Percentiles rank a stretch among this genome's conserved stretches.
These are phyloP conservation scores for Verbena officinalis DNA, from an alignment of 257 asterid species.

Conservation along the genomic window DNA sequence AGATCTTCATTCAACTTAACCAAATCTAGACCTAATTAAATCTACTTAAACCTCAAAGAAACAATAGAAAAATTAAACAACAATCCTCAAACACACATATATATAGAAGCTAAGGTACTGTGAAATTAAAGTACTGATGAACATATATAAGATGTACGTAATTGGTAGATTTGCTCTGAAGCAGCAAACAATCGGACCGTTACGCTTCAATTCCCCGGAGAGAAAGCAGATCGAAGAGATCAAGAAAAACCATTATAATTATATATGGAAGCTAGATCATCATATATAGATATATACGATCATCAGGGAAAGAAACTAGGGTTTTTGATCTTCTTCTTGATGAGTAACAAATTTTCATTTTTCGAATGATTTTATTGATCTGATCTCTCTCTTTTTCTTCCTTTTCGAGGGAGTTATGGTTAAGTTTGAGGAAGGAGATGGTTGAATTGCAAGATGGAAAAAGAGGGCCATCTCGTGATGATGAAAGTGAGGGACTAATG, in stretches of 20 bases:
- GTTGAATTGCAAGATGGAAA: constrained; percentile 32
- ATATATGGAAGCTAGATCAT: neutral
- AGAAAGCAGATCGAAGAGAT: constrained; percentile 46
- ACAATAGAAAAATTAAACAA: neutral
- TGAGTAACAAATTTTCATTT: constrained; percentile 22
- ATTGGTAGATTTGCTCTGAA: constrained; percentile 22
- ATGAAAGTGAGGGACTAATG: constrained; percentile 63
- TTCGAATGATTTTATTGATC: constrained; percentile 20
- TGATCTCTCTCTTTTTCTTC: constrained; percentile 33
- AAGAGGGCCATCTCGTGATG: constrained; percentile 46
- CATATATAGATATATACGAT: neutral
- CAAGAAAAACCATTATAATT: constrained; percentile 29
- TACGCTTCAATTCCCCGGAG: constrained; percentile 69
- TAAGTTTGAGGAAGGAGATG: constrained; percentile 32
- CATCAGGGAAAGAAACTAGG: constrained; percentile 39
- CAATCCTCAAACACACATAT: constrained; percentile 8
- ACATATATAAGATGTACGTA: neutral
- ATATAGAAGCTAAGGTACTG: neutral
- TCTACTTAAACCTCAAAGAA: neutral
- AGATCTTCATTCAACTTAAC: neutral
- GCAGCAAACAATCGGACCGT: constrained; percentile 58
- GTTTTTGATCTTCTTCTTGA: constrained; percentile 40
- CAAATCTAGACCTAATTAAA: constrained; percentile 18
- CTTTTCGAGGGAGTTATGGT: constrained; percentile 32
- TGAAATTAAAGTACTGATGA: constrained; percentile 15